Evolutionary conservation across 768 basidiomycete genomes (phyloP), one percentile per base, ranked within the genome.

Genomic region (Nevesoporus exiguus): DNA sequence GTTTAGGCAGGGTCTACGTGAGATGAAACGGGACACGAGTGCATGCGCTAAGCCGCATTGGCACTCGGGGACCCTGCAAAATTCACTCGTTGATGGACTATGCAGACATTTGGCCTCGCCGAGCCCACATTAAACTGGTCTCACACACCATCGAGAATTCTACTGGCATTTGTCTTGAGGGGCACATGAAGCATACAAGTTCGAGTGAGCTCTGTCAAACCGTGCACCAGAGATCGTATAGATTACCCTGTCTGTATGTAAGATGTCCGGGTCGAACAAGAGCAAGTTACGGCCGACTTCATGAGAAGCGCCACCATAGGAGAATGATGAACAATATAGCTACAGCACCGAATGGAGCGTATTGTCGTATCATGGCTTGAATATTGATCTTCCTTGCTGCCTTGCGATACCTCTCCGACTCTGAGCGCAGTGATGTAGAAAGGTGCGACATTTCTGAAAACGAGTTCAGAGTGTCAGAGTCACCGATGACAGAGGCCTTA

Each of bases 391-490:
- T 93, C 61, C 90, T 79, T 24, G 97, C 93, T 25, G 93, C 93
- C 73, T 90, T 95, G 47, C 96, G 85, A 72, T 98, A 99, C 74
- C 92, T 98, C 75, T 97, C 91, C 17, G 94, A 97, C 73, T 99
- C 97, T 44, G 95, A 89, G 44, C 93, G 86, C 34, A 99, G 78
- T 7, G 93, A 96, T 3, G 88, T 92, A 22, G 95, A 98, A 51
- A 99, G 77, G 68, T 95, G 91, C 21, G 94, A 97, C 97, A 99
- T 99, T 67, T 89, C 94, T 96, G 62, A 13, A 54, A 33, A 45
- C 36, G 24, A 47, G 27, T 19, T 34, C 21, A 51, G 17, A 7
- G 19, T 30, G 56, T 56, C 22, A 62, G 30, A 39, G 17, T 31
- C 22, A 27, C 6, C n/a, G 10, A 29, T 1, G 22, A 15, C 13